Base-by-base conservation (phyloP, 345 rosid genomes). In the Moricandia arvensis region DNA sequence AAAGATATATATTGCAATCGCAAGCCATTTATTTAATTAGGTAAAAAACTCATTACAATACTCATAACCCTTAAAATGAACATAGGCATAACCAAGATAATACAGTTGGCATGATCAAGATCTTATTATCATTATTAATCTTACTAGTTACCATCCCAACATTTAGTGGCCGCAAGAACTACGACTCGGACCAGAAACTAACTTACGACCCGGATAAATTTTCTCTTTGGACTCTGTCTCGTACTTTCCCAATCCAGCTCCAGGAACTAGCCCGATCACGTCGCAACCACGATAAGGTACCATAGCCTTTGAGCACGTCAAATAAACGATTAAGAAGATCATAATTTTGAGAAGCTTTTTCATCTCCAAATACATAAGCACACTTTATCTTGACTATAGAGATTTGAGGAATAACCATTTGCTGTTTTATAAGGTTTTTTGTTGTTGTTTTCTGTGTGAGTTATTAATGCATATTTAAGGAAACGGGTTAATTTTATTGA, bases 181-280 rank as follows among this genome's bases (percentile, higher is more conserved):
- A 66, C 72, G 81, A 68, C 81, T 79, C 60, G 81, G 78, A 73
- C 81, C 81, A 67, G 81, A 79, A 54, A 73, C 53, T 63, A 79
- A 62, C 74, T 67, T 67, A 51, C 78, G 77, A 61, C 74, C 65
- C 7, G 49, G n/a, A 12, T 11, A 3, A 3, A 38, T 51, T 7
- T 1, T 26, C 13, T 60, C 41, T 2, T 59, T 72, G 6, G 51
- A 1, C 58, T 33, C 47, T 49, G 60, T 78, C 81, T 29, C 57
- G 73, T 26, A 2, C 49, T 65, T 67, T 24, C 54, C 66, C 21
- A 24, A 41, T 15, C 76, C 65, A 51, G 6, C 17, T 29, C 73
- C n/a, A 13, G 16, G 4, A 38, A 11, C 34, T 11, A 7, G 5
- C 6, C 75, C 68, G 16, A 64, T 26, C 64, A 38, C 54, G 34